Conservation (phyloP, 208 protist genomes). For the Vickermania spadyakhi region DNA sequence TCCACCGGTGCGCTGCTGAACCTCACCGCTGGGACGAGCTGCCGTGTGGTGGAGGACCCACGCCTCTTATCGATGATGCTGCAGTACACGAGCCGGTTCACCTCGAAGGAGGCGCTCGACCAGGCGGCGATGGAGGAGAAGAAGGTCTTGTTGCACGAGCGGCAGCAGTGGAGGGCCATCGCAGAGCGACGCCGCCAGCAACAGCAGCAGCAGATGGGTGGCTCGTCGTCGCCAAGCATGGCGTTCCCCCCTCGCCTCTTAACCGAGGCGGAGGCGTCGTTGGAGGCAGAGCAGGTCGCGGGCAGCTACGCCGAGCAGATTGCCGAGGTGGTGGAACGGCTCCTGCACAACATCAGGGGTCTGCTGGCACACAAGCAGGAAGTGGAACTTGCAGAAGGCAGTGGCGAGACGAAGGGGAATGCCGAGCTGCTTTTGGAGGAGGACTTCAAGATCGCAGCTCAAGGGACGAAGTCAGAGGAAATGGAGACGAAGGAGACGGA, state of each 20-base stretch:
- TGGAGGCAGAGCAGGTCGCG: constrained; percentile 3
- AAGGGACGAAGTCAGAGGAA: too few relatives aligned
- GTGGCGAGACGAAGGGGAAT: too few relatives aligned
- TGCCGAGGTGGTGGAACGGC: constrained; percentile 61
- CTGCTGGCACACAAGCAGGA: constrained; percentile 13
- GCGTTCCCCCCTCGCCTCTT: not conserved
- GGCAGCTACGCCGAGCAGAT: constrained; percentile 49
- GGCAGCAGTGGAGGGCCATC: too few relatives aligned
- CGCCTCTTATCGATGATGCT: constrained; percentile 58
- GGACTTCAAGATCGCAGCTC: too few relatives aligned
- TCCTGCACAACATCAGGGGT: constrained; percentile 54
- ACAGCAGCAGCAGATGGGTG: not conserved
- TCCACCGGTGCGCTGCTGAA: constrained; percentile 74
- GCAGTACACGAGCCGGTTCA: constrained; percentile 59
- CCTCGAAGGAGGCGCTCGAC: constrained; percentile 24
- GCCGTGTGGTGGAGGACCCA: constrained; percentile 45
- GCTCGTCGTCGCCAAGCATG: not conserved
- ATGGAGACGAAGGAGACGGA: too few relatives aligned
- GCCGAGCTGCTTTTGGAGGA: too few relatives aligned
- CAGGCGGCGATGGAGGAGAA: constrained; percentile 19
- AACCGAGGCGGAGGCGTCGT: constrained; percentile 11
- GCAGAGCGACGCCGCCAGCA: not conserved
- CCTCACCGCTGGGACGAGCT: constrained; percentile 58
- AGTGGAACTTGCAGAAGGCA: too few relatives aligned
- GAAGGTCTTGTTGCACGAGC: constrained; percentile 12